Evolutionary conservation across 768 basidiomycete genomes (phyloP).

Genomic region (Dioszegia crocea): DNA sequence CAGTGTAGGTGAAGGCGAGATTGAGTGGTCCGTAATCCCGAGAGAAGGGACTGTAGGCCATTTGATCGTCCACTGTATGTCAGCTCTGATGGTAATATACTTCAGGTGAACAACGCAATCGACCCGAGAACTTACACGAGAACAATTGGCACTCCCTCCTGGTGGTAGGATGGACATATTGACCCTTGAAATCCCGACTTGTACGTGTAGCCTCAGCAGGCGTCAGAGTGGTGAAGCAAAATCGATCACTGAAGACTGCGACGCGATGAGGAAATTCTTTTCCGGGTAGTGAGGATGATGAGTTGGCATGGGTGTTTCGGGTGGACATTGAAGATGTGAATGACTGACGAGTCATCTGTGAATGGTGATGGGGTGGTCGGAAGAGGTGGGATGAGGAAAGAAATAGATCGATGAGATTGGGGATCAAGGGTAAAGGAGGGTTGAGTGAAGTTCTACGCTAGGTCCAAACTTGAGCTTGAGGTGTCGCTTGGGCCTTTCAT

Average conservation of each 20-base stretch:
- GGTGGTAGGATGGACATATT: conserved; percentile 32
- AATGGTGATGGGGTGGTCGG: neutral
- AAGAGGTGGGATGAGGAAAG: neutral
- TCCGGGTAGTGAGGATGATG: conserved; percentile 1
- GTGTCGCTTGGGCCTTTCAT: neutral
- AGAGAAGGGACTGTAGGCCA: conserved; percentile 38
- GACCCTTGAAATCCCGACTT: conserved; percentile 9
- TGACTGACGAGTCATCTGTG: neutral
- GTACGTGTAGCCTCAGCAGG: conserved; percentile 18
- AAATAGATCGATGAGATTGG: neutral
- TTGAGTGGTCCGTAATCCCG: conserved; percentile 45
- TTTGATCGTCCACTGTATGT: conserved; percentile 40
- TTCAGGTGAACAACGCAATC: neutral
- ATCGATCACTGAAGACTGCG: conserved; percentile 31
- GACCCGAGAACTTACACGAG: conserved; percentile 41
- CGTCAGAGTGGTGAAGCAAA: conserved; percentile 38
- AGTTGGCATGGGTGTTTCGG: neutral
- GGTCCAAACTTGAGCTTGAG: neutral
- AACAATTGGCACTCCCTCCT: conserved; percentile 19
- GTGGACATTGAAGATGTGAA: neutral
- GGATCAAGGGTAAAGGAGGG: neutral
- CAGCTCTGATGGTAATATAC: neutral
- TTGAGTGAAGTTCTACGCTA: conserved; percentile 1
- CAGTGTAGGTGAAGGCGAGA: conserved; percentile 34
- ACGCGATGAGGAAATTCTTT: conserved; percentile 29